Evolutionary conservation across 2,329 filamentous ascomycete genomes (phyloP).

Genomic region (Hypoxylon sp.): DNA sequence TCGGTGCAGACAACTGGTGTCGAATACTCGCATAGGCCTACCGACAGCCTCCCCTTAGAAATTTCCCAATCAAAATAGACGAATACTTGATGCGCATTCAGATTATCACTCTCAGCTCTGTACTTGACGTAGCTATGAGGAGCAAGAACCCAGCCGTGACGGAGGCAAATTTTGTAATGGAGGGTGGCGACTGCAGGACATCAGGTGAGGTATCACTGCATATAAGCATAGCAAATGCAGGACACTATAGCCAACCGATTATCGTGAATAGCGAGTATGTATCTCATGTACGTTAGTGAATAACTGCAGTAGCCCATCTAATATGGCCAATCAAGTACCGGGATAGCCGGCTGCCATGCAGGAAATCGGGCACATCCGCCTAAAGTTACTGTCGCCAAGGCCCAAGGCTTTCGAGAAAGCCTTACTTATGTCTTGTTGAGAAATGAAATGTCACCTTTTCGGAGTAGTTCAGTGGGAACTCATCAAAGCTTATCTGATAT

Average conservation of each 20-base stretch:
- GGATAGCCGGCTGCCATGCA: neutral
- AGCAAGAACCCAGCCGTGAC: neutral
- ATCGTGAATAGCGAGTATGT: conserved; percentile 1
- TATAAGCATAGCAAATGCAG: neutral
- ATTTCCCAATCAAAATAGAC: neutral
- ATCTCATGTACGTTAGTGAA: neutral
- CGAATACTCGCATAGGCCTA: neutral
- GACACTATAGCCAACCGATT: conserved; percentile 1
- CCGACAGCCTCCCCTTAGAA: neutral
- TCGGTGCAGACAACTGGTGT: neutral
- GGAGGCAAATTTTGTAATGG: conserved; percentile 4
- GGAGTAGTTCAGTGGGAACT: neutral
- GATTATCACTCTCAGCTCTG: neutral
- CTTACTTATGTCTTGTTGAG: neutral
- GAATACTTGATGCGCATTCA: neutral
- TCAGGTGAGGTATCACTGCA: conserved; percentile 19
- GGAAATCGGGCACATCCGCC: neutral
- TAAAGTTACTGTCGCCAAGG: neutral
- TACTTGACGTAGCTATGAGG: neutral
- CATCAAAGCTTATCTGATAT: neutral
- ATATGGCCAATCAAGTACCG: neutral
- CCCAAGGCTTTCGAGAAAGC: conserved; percentile 2
- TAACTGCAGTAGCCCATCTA: neutral
- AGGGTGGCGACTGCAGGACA: conserved; percentile 8
- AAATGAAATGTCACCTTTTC: neutral